Percentiles rank a stretch among this genome's conserved stretches.
These are phyloP conservation scores for Coemansia sp. DNA, from an alignment of 192 early-diverging fungal genomes.

Conservation along the genomic window DNA sequence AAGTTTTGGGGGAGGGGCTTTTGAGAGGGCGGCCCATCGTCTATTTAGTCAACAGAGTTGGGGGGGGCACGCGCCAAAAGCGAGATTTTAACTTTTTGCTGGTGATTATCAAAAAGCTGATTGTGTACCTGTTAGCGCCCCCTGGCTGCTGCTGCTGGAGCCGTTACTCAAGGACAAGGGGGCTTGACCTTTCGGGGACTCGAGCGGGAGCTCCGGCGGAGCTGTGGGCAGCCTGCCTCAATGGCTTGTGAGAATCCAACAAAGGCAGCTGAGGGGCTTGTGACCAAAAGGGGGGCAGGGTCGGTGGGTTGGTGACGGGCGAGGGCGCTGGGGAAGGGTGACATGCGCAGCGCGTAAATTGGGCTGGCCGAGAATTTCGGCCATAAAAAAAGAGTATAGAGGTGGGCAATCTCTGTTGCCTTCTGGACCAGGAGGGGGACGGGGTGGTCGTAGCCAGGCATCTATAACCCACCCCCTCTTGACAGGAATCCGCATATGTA, in stretches of 20 bases:
- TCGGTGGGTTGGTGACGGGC: background rate
- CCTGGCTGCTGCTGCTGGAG: background rate
- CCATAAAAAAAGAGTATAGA: background rate
- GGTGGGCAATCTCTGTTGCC: background rate
- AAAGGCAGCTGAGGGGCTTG: background rate
- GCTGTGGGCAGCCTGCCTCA: background rate
- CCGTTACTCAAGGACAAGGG: background rate
- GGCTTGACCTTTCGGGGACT: background rate
- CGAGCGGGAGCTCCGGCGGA: background rate
- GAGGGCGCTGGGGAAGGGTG: background rate
- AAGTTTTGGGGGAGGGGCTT: background rate
- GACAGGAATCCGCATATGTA: background rate
- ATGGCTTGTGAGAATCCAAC: background rate
- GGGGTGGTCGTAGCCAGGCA: background rate
- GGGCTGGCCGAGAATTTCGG: background rate
- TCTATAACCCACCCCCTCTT: background rate
- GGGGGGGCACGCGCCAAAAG: background rate
- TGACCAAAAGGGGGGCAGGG: background rate
- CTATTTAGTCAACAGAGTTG: background rate
- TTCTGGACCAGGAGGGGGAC: background rate
- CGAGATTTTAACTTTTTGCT: background rate
- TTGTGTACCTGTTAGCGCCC: background rate
- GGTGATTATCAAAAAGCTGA: background rate
- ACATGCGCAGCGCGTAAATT: constrained; percentile 4
- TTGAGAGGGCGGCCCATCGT: background rate